Conservation (phyloP, 1,284 basidiomycete genomes). For the Microstroma glucosiphilum region DNA sequence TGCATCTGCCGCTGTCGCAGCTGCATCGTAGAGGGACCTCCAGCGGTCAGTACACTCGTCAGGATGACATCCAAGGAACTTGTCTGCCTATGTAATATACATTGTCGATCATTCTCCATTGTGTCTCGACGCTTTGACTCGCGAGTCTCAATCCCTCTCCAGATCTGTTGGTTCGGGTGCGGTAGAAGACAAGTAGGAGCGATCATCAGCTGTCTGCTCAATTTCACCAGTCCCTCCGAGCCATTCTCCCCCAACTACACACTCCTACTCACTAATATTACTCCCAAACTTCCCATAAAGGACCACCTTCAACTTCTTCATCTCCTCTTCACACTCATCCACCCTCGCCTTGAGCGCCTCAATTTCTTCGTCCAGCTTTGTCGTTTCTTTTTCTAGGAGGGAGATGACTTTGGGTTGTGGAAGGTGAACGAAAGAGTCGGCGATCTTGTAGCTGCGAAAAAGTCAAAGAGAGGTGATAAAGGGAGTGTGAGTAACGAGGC, state of each 20-base stretch:
- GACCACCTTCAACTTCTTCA: constrained; percentile 80
- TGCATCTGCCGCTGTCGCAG: too few species aligned
- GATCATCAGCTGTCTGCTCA: too few species aligned
- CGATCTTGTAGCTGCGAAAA: constrained; percentile 70
- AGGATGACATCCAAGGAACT: too few species aligned
- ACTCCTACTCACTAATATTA: constrained; percentile 64
- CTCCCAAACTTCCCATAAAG: constrained; percentile 88
- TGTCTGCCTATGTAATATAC: too few species aligned
- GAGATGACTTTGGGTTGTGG: constrained; percentile 65
- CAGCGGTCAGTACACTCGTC: too few species aligned
- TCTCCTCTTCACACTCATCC: constrained; percentile 70
- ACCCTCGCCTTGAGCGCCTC: constrained; percentile 58
- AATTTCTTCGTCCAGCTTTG: constrained; percentile 61
- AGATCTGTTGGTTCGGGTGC: too few species aligned
- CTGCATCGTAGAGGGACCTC: too few species aligned
- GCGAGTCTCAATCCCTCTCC: too few species aligned
- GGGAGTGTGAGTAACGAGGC: too few species aligned
- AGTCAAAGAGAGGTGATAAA: neutral
- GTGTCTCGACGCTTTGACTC: too few species aligned
- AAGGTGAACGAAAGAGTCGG: constrained; percentile 80
- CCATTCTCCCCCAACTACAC: neutral
- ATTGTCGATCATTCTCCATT: too few species aligned
- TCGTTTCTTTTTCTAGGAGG: constrained; percentile 68
- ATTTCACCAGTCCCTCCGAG: neutral
- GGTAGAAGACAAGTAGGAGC: too few species aligned